Percentiles rank a stretch among this genome's conserved stretches.
Conservation (phyloP, 352 stramenopile genomes). For the Globisporangium emineosum region DNA sequence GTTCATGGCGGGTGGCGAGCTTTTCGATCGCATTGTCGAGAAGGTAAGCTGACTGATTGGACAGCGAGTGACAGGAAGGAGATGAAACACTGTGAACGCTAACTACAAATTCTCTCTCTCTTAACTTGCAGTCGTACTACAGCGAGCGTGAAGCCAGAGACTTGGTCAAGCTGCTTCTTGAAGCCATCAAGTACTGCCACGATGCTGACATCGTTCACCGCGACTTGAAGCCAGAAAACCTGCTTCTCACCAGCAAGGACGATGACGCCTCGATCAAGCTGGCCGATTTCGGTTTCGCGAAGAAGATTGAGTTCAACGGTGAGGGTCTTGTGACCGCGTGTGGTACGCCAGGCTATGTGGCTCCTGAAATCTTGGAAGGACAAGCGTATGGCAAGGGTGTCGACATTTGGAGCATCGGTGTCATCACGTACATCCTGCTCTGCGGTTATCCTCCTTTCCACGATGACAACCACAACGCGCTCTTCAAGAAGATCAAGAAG, state of each 20-base stretch:
- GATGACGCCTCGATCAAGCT: slow-evolving; percentile 86
- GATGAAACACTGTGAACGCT: not conserved
- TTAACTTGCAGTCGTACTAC: slow-evolving; percentile 74
- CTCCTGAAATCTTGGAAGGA: slow-evolving; percentile 79
- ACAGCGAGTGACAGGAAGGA: no score
- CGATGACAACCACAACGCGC: slow-evolving; percentile 91
- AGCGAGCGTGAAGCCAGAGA: slow-evolving; percentile 87
- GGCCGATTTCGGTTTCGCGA: slow-evolving; percentile 85
- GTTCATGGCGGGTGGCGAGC: slow-evolving; percentile 92
- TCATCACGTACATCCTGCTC: slow-evolving; percentile 86
- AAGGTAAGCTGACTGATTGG: no score
- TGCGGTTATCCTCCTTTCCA: slow-evolving; percentile 88
- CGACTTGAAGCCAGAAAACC: slow-evolving; percentile 84
- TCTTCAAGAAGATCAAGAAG: slow-evolving; percentile 95
- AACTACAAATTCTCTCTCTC: not conserved
- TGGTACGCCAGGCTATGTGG: slow-evolving; percentile 81
- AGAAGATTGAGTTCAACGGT: slow-evolving; percentile 76
- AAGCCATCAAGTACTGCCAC: slow-evolving; percentile 89
- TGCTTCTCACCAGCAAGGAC: slow-evolving; percentile 75
- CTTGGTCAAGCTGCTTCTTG: slow-evolving; percentile 79
- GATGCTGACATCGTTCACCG: slow-evolving; percentile 82
- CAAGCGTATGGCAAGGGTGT: slow-evolving; percentile 78
- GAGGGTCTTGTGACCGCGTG: slow-evolving; percentile 75
- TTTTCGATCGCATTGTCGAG: slow-evolving; percentile 85
- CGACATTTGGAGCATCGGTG: slow-evolving; percentile 90